Evolutionary conservation across 768 basidiomycete species (phyloP).

Genomic region (Russula olivacea): DNA sequence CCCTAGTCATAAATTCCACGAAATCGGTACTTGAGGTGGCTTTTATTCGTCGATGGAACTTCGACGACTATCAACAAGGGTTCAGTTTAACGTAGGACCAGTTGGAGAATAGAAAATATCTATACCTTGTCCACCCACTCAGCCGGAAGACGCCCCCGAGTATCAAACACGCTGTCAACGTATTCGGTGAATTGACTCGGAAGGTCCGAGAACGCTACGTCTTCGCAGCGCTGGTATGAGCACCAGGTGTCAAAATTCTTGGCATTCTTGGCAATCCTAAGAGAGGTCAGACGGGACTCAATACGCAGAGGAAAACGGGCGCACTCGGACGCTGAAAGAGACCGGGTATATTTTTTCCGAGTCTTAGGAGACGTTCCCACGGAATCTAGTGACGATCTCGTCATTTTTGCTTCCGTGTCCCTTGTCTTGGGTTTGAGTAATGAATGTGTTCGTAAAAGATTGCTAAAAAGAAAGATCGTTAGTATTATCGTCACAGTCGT

Average conservation of each 20-base stretch:
- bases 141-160: constrained; percentile 34
- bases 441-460: constrained; percentile 6
- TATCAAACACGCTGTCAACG: constrained; percentile 37
- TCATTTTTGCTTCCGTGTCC: constrained; percentile 7
- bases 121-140: constrained; percentile 41
- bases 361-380: neutral
- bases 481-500: constrained; percentile 16
- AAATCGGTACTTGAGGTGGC: constrained; percentile 29
- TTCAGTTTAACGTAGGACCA: neutral
- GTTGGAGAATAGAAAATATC: neutral
- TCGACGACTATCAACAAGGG: constrained; percentile 26
- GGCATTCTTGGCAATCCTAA: constrained; percentile 45
- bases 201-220: constrained; percentile 43
- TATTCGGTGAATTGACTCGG: constrained; percentile 37
- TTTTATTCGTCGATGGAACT: constrained; percentile 29
- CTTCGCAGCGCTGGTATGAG: constrained; percentile 44
- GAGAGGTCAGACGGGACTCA: neutral
- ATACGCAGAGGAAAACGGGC: neutral
- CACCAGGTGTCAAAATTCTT: constrained; percentile 49
- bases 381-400: constrained; percentile 16
- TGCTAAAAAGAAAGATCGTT: constrained; percentile 16
- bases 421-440: neutral
- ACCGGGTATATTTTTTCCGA: neutral
- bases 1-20: constrained; percentile 33
- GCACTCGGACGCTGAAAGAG: constrained; percentile 19